Conservation (phyloP, 2,329 filamentous ascomycete genomes). For the Botrytis pseudocinerea region DNA sequence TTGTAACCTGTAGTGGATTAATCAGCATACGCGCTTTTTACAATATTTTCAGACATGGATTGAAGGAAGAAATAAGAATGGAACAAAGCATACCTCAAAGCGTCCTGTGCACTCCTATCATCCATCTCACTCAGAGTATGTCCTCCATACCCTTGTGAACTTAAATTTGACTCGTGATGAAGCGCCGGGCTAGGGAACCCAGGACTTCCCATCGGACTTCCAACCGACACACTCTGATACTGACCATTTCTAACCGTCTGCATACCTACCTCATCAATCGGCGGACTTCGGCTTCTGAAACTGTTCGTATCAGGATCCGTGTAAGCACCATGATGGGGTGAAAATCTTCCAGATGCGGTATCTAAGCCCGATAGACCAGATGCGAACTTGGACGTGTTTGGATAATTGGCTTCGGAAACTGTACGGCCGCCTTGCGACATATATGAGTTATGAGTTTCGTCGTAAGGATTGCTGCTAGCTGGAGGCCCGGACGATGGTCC, state of each 20-base stretch:
- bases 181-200: constrained; percentile 18
- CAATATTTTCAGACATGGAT: neutral
- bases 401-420: constrained; percentile 32
- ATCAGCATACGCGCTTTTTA: neutral
- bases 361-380: constrained; percentile 8
- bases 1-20: neutral
- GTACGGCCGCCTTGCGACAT: constrained; percentile 26
- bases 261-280: constrained; percentile 19
- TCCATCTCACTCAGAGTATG: constrained; percentile 14
- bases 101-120: constrained; percentile 15
- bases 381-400: constrained; percentile 31
- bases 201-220: constrained; percentile 16
- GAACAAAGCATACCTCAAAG: constrained; percentile 10
- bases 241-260: constrained; percentile 20
- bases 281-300: constrained; percentile 22
- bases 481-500: neutral
- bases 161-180: neutral
- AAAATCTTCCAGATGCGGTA: constrained; percentile 15
- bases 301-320: constrained; percentile 18
- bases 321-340: constrained; percentile 16
- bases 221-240: constrained; percentile 20
- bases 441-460: constrained; percentile 30
- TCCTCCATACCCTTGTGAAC: neutral
- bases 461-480: constrained; percentile 12
- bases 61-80: no score